Evolutionary conservation across 2,329 filamentous ascomycete species (phyloP), one percentile per base, ranked within the genome.

Genomic region (Trichoderma gracile): DNA sequence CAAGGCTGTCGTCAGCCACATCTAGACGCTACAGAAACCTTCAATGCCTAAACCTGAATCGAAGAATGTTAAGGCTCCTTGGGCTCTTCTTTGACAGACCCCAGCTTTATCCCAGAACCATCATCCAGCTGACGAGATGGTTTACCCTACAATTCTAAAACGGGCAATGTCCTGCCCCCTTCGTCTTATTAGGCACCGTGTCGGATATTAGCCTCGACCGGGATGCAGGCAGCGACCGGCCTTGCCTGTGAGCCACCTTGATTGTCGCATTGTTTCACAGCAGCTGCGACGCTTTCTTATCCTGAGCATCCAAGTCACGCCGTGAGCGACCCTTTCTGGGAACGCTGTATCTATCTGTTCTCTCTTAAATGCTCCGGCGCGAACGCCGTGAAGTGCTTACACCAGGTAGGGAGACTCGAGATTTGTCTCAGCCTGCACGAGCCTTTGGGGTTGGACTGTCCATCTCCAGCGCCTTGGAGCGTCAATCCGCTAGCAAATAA

Each of bases 241-340:
- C 15, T 46, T 38, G 49, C 59, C 49, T 54, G 49, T 19, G 27
- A 53, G 46, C 57, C 30, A 21, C 21, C n/a, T 27, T 61, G 49
- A n/a, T 21, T 62, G 59, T 62, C 19, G 45, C 25, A 14, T 21
- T 62, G 59, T 62, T 62, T 62, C 59, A 62, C 59, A 46, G 49
- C 49, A 25, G 40, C 42, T 53, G 33, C 40, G 12, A 38, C 27
- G 10, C 5, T 9, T 61, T 12, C 21, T 3, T 33, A 3, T 12
- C 30, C 53, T 17, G 17, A 25, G 38, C 14, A 17, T 43, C 53
- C 23, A 43, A 15, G 33, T 38, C 33, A 38, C 33, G 12, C 10
- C 33, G 33, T 14, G 12, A 38, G 33, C 33, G 12, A 38, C 33
- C 10, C 2, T 30, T 30, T 10, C 8, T 30, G 33, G 33, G 12